Percentiles rank a stretch among this genome's conserved stretches.
These are phyloP conservation scores for Neopestalotiopsis clavispora DNA, from an alignment of 2,329 filamentous ascomycete species.

Conservation along the genomic window DNA sequence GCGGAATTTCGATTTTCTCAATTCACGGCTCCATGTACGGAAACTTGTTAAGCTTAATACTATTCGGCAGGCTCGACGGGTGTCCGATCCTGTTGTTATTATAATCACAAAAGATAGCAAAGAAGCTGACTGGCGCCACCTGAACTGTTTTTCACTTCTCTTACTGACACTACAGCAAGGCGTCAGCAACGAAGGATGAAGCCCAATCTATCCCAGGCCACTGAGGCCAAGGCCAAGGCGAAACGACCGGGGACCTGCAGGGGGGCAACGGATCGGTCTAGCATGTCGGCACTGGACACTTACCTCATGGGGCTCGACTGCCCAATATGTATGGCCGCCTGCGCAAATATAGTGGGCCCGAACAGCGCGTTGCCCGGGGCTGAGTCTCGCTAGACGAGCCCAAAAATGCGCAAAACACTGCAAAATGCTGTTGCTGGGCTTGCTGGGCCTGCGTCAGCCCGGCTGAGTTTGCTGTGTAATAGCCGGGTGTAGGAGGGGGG, in stretches of 20 bases:
- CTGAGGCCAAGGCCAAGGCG: neutral
- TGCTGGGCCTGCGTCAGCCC: conserved; percentile 9
- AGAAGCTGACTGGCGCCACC: neutral
- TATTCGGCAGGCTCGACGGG: too few species aligned
- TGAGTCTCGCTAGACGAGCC: conserved; percentile 16
- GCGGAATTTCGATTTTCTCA: too few species aligned
- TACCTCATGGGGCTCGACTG: conserved; percentile 1
- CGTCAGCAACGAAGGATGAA: conserved; percentile 12
- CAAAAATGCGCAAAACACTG: neutral
- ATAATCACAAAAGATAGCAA: neutral
- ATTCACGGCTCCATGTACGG: too few species aligned
- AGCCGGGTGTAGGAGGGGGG: neutral
- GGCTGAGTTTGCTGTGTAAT: conserved; percentile 1
- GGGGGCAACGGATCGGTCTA: neutral
- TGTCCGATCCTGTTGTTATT: too few species aligned
- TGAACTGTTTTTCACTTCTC: too few species aligned
- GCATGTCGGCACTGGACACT: conserved; percentile 1
- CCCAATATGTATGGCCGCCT: conserved; percentile 6
- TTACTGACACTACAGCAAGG: neutral
- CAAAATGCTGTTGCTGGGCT: neutral
- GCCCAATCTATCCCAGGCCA: conserved; percentile 4
- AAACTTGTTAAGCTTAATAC: too few species aligned
- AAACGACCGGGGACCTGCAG: neutral
- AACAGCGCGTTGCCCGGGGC: conserved; percentile 12
- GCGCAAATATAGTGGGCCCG: conserved; percentile 13